A percentile compares a stretch with the other conserved stretches of the same genome.
Evolutionary conservation across 495 filamentous ascomycete species (phyloP).

Genomic region (Darksidea phi): DNA sequence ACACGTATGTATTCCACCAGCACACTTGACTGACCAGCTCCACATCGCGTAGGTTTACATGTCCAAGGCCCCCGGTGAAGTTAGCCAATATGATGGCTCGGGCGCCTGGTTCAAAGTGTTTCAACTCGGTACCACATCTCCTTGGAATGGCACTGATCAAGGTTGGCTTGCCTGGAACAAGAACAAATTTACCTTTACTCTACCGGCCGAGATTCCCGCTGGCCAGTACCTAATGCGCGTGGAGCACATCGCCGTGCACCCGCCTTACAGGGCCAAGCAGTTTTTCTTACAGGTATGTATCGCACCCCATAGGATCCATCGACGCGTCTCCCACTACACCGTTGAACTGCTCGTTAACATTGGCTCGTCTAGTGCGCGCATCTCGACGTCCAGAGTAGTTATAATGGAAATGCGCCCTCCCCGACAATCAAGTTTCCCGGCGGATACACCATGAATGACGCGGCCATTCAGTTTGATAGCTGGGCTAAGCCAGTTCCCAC

Average conservation of each 20-base stretch:
- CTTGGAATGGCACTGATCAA: not conserved
- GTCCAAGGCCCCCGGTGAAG: conserved; percentile 18
- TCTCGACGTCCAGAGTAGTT: not conserved
- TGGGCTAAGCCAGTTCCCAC: not conserved
- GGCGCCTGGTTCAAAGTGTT: conserved; percentile 25
- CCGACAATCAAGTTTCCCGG: conserved; percentile 1
- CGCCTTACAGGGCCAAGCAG: not conserved
- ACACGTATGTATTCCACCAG: no score
- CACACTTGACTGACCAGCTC: not conserved
- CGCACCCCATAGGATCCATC: no score
- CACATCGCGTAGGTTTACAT: conserved; percentile 9
- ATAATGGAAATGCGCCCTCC: not conserved
- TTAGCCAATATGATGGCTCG: conserved; percentile 14
- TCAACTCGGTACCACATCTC: not conserved
- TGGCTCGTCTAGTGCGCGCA: not conserved
- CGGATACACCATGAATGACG: not conserved
- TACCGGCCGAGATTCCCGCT: conserved; percentile 1
- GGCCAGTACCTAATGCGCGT: conserved; percentile 11
- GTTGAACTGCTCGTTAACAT: not conserved
- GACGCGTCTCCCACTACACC: no score
- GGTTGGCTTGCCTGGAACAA: conserved; percentile 11
- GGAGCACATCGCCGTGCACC: conserved; percentile 5
- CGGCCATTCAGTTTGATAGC: not conserved
- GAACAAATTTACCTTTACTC: not conserved
- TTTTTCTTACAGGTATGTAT: not conserved